phyloP scores from a whole-genome alignment of 2,329 filamentous ascomycete genomes.

The Trichoderma sp. region DNA sequence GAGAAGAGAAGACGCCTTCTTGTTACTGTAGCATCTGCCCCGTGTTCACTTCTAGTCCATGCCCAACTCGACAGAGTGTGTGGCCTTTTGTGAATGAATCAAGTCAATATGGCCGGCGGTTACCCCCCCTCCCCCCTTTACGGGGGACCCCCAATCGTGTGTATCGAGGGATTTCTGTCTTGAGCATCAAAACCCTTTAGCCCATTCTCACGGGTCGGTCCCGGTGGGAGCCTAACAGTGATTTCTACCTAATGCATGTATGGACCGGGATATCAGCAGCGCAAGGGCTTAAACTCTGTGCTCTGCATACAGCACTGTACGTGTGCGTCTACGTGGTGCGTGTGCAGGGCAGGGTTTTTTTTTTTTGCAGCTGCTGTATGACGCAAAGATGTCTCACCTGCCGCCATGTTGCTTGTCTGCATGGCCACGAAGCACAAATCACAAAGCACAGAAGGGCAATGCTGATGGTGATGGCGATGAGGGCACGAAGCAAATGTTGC shows the following conservation, averaged over 20 bases:
- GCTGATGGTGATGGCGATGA: background rate
- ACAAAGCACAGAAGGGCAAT: too few species aligned
- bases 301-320: background rate
- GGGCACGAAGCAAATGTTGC: background rate
- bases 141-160: background rate
- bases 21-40: constrained; percentile 11
- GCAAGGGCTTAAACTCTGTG: background rate
- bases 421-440: background rate
- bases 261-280: background rate
- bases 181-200: background rate
- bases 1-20: background rate
- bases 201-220: background rate
- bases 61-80: background rate
- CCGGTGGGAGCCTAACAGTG: background rate
- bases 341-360: background rate
- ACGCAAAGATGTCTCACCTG: background rate
- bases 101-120: background rate
- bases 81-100: background rate
- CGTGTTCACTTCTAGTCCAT: background rate
- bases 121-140: background rate
- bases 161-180: constrained; percentile 5
- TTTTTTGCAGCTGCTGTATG: background rate
- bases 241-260: constrained; percentile 10
- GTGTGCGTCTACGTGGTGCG: background rate
- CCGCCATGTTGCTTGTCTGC: background rate